Base-by-base conservation (phyloP, 768 basidiomycete species). In the Amanita rimosa region DNA sequence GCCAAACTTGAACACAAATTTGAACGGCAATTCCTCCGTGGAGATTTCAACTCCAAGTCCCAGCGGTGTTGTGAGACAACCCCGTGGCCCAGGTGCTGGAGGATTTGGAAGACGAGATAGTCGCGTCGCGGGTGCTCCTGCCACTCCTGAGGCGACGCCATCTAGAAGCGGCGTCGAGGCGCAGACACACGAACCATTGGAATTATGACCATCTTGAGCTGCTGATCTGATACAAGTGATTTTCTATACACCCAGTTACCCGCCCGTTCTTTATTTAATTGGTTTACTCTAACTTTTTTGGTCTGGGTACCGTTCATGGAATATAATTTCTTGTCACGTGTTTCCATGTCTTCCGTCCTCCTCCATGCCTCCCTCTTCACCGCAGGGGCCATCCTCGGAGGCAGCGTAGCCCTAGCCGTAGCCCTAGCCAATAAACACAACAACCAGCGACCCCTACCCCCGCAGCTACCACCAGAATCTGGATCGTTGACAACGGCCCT, bases 101-200 rank as follows among this genome's bases (percentile, higher is more conserved):
- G 87, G 87, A n/a, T 91, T 92, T 58, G 75, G 72, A 29, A 68
- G 70, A 56, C 73, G 88, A 54, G 81, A 83, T 63, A 82, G 76
- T 56, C 67, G 75, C 54, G 67, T 74, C 31, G n/a, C 48, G 10
- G 70, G 67, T 11, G 58, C 63, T 38, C 6, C 26, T 40, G 24
- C 24, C 29, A n/a, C 34, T 39, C 70, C 64, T 52, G 76, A 78
- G 57, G 62, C 62, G 52, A 58, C 13, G 14, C 34, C 60, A 53
- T 39, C 48, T 42, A 75, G 80, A 68, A 77, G 77, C 66, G 84
- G 82, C 64, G 76, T 91, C 58, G 89, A 92, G 62, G 78, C 86
- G 58, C 79, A 83, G 65, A 86, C 85, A 54, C 84, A 89, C 69
- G 85, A 92, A 71, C 85, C 85, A 35, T 65, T 90, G 68, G 89